A percentile compares a stretch with the other conserved stretches of the same genome.
These are phyloP conservation scores for Fusarium poae DNA, from an alignment of 2,329 filamentous ascomycete species.

Conservation along the genomic window DNA sequence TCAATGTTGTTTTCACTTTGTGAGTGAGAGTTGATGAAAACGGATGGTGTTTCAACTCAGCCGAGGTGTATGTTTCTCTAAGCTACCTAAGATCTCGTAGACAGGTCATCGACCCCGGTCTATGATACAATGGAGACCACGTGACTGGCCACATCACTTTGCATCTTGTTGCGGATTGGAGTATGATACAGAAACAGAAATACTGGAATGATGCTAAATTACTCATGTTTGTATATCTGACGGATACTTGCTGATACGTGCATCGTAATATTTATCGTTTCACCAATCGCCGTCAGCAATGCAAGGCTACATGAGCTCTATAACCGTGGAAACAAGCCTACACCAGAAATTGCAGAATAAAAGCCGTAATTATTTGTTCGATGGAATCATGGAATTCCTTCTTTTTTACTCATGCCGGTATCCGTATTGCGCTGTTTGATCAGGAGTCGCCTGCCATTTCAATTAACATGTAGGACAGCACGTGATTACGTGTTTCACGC, in stretches of 20 bases:
- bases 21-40: constrained; percentile 15
- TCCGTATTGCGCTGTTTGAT: not conserved
- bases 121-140: constrained; percentile 50
- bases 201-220: not conserved
- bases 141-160: constrained; percentile 36
- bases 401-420: not conserved
- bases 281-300: not conserved
- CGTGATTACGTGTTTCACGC: constrained; percentile 6
- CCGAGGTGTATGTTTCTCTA: constrained; percentile 13
- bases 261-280: not conserved
- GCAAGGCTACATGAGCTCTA: not conserved
- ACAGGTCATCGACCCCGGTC: constrained; percentile 17
- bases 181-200: not conserved
- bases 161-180: not conserved
- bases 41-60: constrained; percentile 25
- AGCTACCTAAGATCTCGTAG: not conserved
- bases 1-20: constrained; percentile 33
- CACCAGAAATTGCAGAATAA: not conserved
- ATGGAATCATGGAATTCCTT: not conserved
- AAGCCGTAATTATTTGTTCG: not conserved
- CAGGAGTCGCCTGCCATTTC: not conserved
- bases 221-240: not conserved
- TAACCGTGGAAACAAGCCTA: not conserved
- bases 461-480: not conserved
- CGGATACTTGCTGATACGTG: not conserved